phyloP scores from a whole-genome alignment of 352 stramenopile species.

The Phytophthora fragariae region DNA sequence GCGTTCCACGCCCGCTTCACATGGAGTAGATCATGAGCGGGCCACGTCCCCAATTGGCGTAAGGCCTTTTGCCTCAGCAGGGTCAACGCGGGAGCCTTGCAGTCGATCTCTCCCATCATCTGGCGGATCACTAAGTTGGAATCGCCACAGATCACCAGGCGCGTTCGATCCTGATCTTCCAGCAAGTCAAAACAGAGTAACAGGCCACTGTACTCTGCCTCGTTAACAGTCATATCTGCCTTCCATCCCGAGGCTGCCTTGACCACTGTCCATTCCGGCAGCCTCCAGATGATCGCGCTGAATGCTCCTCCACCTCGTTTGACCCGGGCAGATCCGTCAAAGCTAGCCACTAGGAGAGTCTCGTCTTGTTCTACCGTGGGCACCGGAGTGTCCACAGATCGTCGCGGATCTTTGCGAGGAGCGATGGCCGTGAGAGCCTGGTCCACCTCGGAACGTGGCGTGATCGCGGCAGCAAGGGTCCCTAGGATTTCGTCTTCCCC shows the following conservation, averaged over 20 bases:
- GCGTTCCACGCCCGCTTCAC: conserved; percentile 13
- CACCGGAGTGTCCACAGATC: not conserved
- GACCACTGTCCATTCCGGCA: conserved; percentile 14
- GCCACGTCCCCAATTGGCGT: not conserved
- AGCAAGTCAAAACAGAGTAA: not conserved
- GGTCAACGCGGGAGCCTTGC: not conserved
- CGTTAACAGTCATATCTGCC: conserved; percentile 22
- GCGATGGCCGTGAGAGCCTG: not conserved
- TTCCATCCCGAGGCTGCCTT: not conserved
- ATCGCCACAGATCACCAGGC: not conserved
- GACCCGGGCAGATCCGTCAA: conserved; percentile 26
- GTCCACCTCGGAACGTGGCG: conserved; percentile 1
- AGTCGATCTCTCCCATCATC: conserved; percentile 5
- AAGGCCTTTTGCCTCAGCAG: not conserved
- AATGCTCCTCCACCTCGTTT: conserved; percentile 11
- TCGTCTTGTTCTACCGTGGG: conserved; percentile 5
- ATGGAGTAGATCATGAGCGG: not conserved
- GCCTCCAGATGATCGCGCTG: conserved; percentile 22
- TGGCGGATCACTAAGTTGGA: conserved; percentile 15
- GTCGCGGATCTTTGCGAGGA: not conserved
- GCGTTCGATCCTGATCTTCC: not conserved
- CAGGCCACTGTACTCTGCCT: conserved; percentile 25
- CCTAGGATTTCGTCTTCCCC: conserved; percentile 23
- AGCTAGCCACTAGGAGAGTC: conserved; percentile 11
- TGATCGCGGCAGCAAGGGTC: not conserved